phyloP scores from a whole-genome alignment of 495 filamentous ascomycete species.

The Daldinia loculata region DNA sequence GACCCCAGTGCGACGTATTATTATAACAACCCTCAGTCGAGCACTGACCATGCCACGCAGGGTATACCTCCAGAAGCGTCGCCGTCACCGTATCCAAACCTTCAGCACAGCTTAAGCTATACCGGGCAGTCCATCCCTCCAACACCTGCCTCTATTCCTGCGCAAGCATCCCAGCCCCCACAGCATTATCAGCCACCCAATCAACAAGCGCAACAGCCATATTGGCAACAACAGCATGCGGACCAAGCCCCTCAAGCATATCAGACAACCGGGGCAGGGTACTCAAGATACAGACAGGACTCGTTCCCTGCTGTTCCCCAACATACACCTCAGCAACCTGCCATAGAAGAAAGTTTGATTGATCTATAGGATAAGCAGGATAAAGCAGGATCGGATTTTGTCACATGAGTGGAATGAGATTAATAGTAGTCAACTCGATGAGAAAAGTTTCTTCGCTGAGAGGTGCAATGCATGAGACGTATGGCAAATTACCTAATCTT shows the following conservation, averaged over 20 bases:
- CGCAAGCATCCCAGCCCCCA: conserved; percentile 53
- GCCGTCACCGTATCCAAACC: conserved; percentile 56
- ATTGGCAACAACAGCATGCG: conserved; percentile 51
- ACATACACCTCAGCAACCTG: conserved; percentile 68
- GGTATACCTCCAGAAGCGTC: conserved; percentile 48
- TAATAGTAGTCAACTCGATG: not conserved
- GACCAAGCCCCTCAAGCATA: conserved; percentile 55
- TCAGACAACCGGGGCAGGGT: conserved; percentile 54
- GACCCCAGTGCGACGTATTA: conserved; percentile 62
- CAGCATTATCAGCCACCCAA: conserved; percentile 37
- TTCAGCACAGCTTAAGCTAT: conserved; percentile 54
- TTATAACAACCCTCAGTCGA: conserved; percentile 52
- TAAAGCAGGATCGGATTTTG: not conserved
- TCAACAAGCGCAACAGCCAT: conserved; percentile 48
- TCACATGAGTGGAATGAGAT: not conserved
- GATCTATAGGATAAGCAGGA: conserved; percentile 64
- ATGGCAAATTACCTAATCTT: not conserved
- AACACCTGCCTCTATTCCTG: conserved; percentile 50
- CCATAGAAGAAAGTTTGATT: conserved; percentile 90
- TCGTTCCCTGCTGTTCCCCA: conserved; percentile 70
- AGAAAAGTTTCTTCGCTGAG: not conserved
- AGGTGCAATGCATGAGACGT: not conserved
- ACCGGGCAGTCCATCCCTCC: conserved; percentile 54
- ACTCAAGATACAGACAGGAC: conserved; percentile 68
- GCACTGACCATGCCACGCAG: conserved; percentile 47